A percentile compares a stretch with the other conserved stretches of the same genome.
Conservation (phyloP, 495 filamentous ascomycete species). For the Lasiosphaeria hispida region DNA sequence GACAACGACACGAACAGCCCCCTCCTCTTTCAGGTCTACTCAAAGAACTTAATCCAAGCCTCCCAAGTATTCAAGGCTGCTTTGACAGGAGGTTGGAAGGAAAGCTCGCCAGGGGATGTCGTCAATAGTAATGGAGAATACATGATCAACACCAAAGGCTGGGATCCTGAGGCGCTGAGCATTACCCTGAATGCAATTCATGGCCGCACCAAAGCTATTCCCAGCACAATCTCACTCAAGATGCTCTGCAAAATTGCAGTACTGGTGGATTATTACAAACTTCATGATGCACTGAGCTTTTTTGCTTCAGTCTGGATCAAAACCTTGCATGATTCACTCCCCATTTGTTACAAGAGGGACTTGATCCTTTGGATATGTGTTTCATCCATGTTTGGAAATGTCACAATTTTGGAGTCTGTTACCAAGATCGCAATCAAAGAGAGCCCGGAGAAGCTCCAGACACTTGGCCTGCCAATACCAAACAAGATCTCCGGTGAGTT, state of each 20-base stretch:
- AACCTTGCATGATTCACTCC: slow-evolving; percentile 19
- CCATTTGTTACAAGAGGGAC: slow-evolving; percentile 9
- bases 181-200: neutral
- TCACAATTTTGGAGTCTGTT: neutral
- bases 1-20: neutral
- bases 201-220: neutral
- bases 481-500: slow-evolving; percentile 7
- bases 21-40: neutral
- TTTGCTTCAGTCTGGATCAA: slow-evolving; percentile 39
- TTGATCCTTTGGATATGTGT: slow-evolving; percentile 27
- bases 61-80: neutral
- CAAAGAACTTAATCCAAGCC: neutral
- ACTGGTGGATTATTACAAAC: slow-evolving; percentile 49
- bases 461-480: slow-evolving; percentile 17
- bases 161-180: neutral
- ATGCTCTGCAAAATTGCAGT: slow-evolving; percentile 46
- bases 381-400: slow-evolving; percentile 7
- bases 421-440: neutral
- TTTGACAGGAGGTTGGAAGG: neutral
- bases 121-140: neutral
- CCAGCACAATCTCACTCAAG: slow-evolving; percentile 30
- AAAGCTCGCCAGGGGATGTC: too few species aligned
- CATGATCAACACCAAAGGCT: neutral
- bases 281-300: slow-evolving; percentile 34
- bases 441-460: slow-evolving; percentile 1